These are phyloP conservation scores for Xylariaceae sp. DNA, from an alignment of 2,329 filamentous ascomycete genomes.

Conservation along the genomic window DNA sequence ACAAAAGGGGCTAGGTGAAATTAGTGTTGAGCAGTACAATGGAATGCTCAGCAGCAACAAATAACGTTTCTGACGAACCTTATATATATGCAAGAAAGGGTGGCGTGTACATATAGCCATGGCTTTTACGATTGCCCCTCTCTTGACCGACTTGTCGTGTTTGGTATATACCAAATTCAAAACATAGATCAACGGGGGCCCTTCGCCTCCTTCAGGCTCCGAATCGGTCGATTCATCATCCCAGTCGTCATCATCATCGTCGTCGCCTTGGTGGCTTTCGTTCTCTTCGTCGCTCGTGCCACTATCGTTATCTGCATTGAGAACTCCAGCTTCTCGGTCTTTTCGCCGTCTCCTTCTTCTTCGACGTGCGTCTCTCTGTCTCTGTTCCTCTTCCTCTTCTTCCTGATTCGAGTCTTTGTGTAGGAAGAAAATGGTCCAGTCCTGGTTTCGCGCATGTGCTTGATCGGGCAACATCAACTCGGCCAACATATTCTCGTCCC, in stretches of 20 bases:
- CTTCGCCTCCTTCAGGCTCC: conserved; percentile 70
- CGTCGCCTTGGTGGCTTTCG: conserved; percentile 48
- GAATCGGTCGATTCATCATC: conserved; percentile 47
- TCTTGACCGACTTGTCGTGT: conserved; percentile 86
- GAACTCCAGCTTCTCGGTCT: conserved; percentile 47
- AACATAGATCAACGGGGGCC: conserved; percentile 92
- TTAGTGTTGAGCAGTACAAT: conserved; percentile 13
- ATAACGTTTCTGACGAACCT: conserved; percentile 50
- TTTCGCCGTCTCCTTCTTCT: conserved; percentile 49
- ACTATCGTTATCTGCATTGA: conserved; percentile 43
- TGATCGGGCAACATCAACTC: conserved; percentile 98
- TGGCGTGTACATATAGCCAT: conserved; percentile 99
- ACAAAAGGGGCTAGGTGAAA: conserved; percentile 65
- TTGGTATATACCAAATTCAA: conserved; percentile 98
- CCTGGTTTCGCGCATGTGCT: conserved; percentile 88
- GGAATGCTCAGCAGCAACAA: conserved; percentile 1
- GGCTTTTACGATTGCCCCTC: conserved; percentile 92
- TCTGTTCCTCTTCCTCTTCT: conserved; percentile 71
- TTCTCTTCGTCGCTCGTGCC: conserved; percentile 46
- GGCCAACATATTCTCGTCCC: conserved; percentile 95
- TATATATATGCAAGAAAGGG: conserved; percentile 98
- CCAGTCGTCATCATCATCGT: conserved; percentile 43
- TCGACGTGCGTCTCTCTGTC: conserved; percentile 51
- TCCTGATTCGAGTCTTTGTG: conserved; percentile 89
- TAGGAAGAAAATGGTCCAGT: conserved; percentile 99